Conservation (phyloP, 1,139 yeast species). For the Taiozyma sp. region DNA sequence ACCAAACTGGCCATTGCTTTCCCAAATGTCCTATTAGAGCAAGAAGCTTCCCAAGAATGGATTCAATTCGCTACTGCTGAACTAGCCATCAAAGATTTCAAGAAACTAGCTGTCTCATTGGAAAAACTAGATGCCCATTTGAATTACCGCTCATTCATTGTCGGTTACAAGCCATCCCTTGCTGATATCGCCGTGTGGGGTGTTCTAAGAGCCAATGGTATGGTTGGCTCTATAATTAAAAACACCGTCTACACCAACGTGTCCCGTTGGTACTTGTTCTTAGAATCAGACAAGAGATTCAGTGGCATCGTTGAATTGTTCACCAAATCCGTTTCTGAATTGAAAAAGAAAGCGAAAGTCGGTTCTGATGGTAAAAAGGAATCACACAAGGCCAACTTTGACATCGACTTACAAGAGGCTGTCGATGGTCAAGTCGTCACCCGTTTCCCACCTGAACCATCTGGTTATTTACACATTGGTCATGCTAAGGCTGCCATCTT, state of each 20-base stretch:
- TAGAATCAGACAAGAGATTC: constrained; percentile 63
- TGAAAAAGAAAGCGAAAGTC: constrained; percentile 60
- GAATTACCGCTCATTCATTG: constrained; percentile 77
- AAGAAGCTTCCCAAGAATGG: constrained; percentile 53
- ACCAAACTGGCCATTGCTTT: constrained; percentile 42
- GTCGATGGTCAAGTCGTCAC: constrained; percentile 92
- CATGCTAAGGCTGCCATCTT: constrained; percentile 97
- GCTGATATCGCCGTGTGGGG: constrained; percentile 96
- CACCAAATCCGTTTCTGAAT: constrained; percentile 64
- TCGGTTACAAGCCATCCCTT: constrained; percentile 59
- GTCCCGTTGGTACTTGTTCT: constrained; percentile 87
- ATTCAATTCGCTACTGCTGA: constrained; percentile 62
- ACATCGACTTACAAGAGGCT: constrained; percentile 88
- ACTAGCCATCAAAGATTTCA: constrained; percentile 81
- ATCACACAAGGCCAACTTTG: constrained; percentile 85
- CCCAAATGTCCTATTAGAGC: constrained; percentile 39
- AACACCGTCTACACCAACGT: constrained; percentile 79
- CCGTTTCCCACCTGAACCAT: constrained; percentile 85
- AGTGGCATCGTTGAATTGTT: constrained; percentile 67
- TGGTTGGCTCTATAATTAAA: constrained; percentile 87
- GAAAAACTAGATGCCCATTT: constrained; percentile 80
- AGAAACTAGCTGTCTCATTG: constrained; percentile 71
- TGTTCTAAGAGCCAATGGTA: constrained; percentile 84
- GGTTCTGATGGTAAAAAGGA: constrained; percentile 63
- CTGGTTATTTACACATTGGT: constrained; percentile 95